Evolutionary conservation across 2,329 filamentous ascomycete genomes (phyloP).

Genomic region (Coniochaeta prunicola): DNA sequence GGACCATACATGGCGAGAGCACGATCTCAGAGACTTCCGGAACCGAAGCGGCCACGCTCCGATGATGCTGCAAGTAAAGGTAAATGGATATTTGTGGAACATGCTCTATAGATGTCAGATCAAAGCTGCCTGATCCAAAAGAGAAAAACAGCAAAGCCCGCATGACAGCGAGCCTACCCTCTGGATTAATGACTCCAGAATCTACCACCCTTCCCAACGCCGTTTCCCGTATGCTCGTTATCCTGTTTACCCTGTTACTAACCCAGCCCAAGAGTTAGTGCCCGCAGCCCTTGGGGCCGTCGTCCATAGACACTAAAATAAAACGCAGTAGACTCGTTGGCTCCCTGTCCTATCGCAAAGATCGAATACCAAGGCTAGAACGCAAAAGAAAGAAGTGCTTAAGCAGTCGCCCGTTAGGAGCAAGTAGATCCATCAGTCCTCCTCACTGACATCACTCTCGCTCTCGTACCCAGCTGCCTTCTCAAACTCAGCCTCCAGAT

Average conservation of each 20-base stretch:
- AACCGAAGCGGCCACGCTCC: too few relatives aligned
- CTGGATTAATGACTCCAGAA: not conserved
- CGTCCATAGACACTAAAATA: too few relatives aligned
- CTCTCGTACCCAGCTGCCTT: constrained; percentile 34
- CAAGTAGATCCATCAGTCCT: constrained; percentile 37
- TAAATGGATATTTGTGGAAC: too few relatives aligned
- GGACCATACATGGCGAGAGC: too few relatives aligned
- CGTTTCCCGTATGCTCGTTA: not conserved
- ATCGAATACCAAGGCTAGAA: not conserved
- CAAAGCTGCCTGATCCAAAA: too few relatives aligned
- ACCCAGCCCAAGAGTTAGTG: not conserved
- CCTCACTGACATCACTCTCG: constrained; percentile 61
- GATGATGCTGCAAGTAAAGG: too few relatives aligned
- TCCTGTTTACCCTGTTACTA: not conserved
- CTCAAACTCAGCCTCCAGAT: constrained; percentile 46
- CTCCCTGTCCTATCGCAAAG: too few relatives aligned
- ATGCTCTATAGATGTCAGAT: too few relatives aligned
- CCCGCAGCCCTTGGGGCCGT: not conserved
- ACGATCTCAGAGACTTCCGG: too few relatives aligned
- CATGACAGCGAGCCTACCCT: too few relatives aligned
- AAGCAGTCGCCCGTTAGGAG: not conserved
- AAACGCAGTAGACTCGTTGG: too few relatives aligned
- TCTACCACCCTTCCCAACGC: not conserved
- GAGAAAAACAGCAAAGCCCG: too few relatives aligned
- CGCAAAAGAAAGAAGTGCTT: not conserved